Conservation (phyloP, 306 rosid genomes). For the Quercus variabilis region DNA sequence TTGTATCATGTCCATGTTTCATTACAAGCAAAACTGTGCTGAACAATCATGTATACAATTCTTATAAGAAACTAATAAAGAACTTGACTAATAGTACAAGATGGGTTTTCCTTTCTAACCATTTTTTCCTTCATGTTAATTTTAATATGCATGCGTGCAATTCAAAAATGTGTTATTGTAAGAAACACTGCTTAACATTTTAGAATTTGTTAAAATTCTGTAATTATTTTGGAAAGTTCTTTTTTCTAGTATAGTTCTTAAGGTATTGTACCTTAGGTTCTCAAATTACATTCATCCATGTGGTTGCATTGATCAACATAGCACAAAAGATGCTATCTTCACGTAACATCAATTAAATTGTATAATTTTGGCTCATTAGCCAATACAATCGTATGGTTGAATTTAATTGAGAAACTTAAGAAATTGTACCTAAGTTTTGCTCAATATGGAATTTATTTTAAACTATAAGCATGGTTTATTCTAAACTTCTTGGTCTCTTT, state of each 20-base stretch:
- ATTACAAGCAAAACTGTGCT: neutral
- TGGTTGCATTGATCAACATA: too few relatives aligned
- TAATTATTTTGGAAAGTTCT: neutral
- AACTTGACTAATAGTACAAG: neutral
- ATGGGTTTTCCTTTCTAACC: neutral
- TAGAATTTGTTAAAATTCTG: neutral
- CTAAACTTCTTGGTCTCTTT: too few relatives aligned
- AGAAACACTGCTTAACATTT: neutral
- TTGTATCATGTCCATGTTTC: neutral
- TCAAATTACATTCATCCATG: too few relatives aligned
- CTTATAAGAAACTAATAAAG: neutral
- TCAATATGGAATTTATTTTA: too few relatives aligned
- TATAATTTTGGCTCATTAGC: too few relatives aligned
- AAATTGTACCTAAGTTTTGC: too few relatives aligned
- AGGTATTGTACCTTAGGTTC: too few relatives aligned
- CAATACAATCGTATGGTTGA: too few relatives aligned
- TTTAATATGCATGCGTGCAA: neutral
- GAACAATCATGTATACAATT: neutral
- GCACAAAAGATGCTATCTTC: too few relatives aligned
- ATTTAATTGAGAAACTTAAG: too few relatives aligned
- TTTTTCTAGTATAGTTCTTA: neutral
- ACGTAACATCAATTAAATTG: too few relatives aligned
- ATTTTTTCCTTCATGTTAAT: neutral
- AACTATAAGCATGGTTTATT: too few relatives aligned
- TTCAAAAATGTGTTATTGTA: neutral